Conservation (phyloP, 1,284 basidiomycete genomes). For the Trichosporon sp. region DNA sequence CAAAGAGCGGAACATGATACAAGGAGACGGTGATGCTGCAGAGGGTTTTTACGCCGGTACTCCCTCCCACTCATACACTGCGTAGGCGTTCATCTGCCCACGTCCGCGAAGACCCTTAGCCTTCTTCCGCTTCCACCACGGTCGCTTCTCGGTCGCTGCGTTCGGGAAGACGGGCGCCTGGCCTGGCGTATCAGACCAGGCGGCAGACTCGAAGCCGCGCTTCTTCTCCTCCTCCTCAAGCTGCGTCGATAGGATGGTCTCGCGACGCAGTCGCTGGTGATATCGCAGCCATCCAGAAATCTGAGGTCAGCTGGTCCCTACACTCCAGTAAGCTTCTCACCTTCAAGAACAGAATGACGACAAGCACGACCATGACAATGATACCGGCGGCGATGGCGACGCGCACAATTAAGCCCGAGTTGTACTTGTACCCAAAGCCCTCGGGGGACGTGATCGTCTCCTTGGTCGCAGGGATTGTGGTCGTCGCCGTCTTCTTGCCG, state of each 20-base stretch:
- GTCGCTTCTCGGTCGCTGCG: background rate
- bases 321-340: conserved; percentile 30
- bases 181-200: conserved; percentile 51
- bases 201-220: conserved; percentile 52
- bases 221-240: conserved; percentile 45
- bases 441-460: conserved; percentile 24
- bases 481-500: background rate
- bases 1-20: background rate
- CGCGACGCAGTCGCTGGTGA: conserved; percentile 43
- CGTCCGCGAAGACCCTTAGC: conserved; percentile 36
- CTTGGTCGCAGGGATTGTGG: background rate
- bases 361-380: conserved; percentile 47
- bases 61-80: conserved; percentile 54
- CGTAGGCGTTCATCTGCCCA: conserved; percentile 50
- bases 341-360: conserved; percentile 47
- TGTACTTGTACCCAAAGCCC: conserved; percentile 38
- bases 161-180: conserved; percentile 36
- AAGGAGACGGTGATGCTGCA: background rate
- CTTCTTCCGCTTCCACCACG: conserved; percentile 37
- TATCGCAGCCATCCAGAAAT: conserved; percentile 48
- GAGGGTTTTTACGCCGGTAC: conserved; percentile 32
- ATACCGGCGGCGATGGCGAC: conserved; percentile 51
- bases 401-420: conserved; percentile 47
- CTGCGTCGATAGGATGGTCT: conserved; percentile 35
- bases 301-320: conserved; percentile 30